Base-by-base conservation (phyloP, 441 rosid genomes). In the Pelargonium hybrid region DNA sequence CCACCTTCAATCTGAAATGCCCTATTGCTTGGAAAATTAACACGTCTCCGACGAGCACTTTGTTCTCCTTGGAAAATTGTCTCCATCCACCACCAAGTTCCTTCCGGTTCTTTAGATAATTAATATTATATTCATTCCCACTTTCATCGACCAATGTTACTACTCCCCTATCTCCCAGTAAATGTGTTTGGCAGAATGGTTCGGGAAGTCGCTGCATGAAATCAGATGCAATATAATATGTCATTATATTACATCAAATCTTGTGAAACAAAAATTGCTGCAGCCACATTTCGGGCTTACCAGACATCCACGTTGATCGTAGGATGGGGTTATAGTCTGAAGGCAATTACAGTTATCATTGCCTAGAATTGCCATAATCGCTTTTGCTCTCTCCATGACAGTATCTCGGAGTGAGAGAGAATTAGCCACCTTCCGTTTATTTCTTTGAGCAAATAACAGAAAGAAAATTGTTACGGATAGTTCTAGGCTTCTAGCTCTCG, bases 61-160 rank as follows among this genome's bases (percentile, higher is more conserved):
- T 26, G 67, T 64, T 29, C 9, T 29, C 43, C 7, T 25, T 26
- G 41, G 67, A 64, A 64, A 64, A 64, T 13, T 15, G 17, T 25
- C 39, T 14, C 67, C 67, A 64, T 26, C 67, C 67, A 64, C 67
- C 41, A 25, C 67, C 41, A 11, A 64, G 26, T 15, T 14, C 67
- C 15, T 6, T 7, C 67, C 20, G 5, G 7, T 13, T 15, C 67
- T 37, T 25, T 20, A 26, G 67, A 64, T 64, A 64, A 11, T 64
- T 64, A 17, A 15, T 37, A 23, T 64, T 64, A 25, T 26, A 64
- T 64, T 2, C 41, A 11, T 13, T 64, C 7, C 41, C 67, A 26
- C 41, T 64, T 26, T 64, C 67, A 13, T 64, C 34, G 14, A 25
- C 43, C 67, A 64, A 20, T 2, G 43, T 64, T 37, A 64, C 41